These are phyloP conservation scores for Patellaria atrata DNA, from an alignment of 495 filamentous ascomycete genomes.

Conservation along the genomic window DNA sequence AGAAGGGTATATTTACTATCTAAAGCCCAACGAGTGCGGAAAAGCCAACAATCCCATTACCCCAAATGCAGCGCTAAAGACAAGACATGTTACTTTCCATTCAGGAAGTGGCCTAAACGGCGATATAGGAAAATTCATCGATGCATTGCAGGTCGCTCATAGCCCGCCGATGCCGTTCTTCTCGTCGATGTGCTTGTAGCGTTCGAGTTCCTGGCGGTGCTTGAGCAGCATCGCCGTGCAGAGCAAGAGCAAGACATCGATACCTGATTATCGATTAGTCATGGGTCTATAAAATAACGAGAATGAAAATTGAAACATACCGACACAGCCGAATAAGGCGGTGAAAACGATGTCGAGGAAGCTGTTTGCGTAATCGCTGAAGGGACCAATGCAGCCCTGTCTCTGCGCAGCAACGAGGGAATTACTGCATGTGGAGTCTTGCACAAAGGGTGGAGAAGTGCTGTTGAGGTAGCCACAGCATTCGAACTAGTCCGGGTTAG, in stretches of 20 bases:
- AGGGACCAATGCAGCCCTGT: conserved; percentile 47
- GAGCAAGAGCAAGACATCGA: conserved; percentile 49
- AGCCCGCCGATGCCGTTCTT: conserved; percentile 32
- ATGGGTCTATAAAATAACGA: not conserved
- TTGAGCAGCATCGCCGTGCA: conserved; percentile 55
- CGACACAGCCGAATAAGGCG: conserved; percentile 59
- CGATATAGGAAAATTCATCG: not conserved
- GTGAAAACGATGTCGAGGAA: conserved; percentile 63
- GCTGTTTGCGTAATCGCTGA: conserved; percentile 48
- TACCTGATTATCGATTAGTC: too few relatives aligned
- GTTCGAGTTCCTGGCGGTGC: conserved; percentile 53
- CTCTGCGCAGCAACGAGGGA: conserved; percentile 48
- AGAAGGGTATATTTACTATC: too few relatives aligned
- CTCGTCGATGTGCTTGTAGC: conserved; percentile 59
- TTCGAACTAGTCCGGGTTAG: conserved; percentile 37
- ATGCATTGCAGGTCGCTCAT: conserved; percentile 3
- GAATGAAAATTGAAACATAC: conserved; percentile 24
- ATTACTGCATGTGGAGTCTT: conserved; percentile 44
- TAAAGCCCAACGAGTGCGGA: too few relatives aligned
- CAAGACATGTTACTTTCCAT: too few relatives aligned
- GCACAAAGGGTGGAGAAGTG: conserved; percentile 47
- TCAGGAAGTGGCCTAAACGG: too few relatives aligned
- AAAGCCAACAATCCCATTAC: too few relatives aligned
- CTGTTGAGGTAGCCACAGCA: conserved; percentile 64
- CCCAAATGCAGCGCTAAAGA: too few relatives aligned